Evolutionary conservation across 495 filamentous ascomycete species (phyloP), one percentile per base, ranked within the genome.

Genomic region (Lophium mytilinum): DNA sequence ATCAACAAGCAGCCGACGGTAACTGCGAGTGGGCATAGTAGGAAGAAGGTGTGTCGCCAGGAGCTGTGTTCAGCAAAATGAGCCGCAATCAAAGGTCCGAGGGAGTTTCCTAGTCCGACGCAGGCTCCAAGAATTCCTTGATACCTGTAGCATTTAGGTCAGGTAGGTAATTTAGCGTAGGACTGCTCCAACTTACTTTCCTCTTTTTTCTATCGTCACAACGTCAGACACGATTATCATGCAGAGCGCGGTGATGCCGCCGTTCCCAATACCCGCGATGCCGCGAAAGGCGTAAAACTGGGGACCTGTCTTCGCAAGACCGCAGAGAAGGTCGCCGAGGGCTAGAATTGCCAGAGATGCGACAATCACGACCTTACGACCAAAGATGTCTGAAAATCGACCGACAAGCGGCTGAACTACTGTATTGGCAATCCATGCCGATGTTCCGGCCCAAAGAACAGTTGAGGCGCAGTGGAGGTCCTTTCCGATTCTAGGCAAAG

Each of bases 401-500:
- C 80, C 79, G 47, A 82, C 83, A 0, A 82, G 71, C n/a, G 82
- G 78, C 12, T 80, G 80, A 52, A 86, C 87, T 52, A 83, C 81
- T 10, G 83, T 86, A 64, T 86, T 87, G 2, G 84, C 83, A 52
- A 90, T 83, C 17, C 89, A 70, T 21, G 84, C 84, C 3, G 85
- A 86, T 0, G 84, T 89, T n/a, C 85, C 87, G 5, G 86, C 80
- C 87, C 86, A 91, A 0, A 80, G 63, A 21, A 86, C 84, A 14
- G 81, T 84, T 36, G 80, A 71, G 37, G 72, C 61, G 0, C 77
- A 80, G 51, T 79, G 58, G 1, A 87, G 71, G 45, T 84, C 81
- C 50, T 68, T 69, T 37, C 79, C 78, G 58, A 87, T 82, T 10
- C 78, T 79, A 0, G 83, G 83, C 0, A 86, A 67, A 1, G 77